Evolutionary conservation across 176 grass and related monocot genomes (phyloP).

Genomic region (Oryza rufipogon): DNA sequence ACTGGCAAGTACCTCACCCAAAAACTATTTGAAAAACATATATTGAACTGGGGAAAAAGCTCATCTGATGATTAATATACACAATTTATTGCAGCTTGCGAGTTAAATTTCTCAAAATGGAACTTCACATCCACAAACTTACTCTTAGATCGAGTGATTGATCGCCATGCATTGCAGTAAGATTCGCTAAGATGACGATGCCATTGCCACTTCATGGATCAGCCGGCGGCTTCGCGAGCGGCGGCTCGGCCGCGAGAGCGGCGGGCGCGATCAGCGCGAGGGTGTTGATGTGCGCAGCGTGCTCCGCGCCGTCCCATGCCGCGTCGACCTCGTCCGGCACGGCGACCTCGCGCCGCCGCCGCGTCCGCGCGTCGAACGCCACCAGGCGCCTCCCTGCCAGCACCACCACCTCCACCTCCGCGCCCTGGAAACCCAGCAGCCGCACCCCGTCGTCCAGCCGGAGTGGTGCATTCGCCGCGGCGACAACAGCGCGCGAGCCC

Average conservation of each 20-base stretch:
- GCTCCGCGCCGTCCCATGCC: slow-evolving; percentile 16
- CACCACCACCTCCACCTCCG: slow-evolving; percentile 47
- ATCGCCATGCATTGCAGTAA: background rate
- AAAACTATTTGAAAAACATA: background rate
- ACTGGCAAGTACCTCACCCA: background rate
- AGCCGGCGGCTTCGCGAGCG: slow-evolving; percentile 3
- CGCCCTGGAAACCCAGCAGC: slow-evolving; percentile 59
- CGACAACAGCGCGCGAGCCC: background rate
- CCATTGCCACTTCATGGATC: background rate
- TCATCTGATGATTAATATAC: background rate
- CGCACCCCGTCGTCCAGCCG: slow-evolving; percentile 9
- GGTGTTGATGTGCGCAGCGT: slow-evolving; percentile 61
- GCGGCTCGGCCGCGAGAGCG: slow-evolving; percentile 7
- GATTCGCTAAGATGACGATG: background rate
- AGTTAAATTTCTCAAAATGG: background rate
- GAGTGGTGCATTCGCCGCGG: background rate
- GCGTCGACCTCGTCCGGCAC: background rate
- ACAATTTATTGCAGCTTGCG: background rate
- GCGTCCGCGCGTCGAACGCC: slow-evolving; percentile 42
- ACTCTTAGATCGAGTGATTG: background rate
- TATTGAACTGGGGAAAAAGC: background rate
- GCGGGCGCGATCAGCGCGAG: slow-evolving; percentile 46
- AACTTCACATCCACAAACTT: background rate
- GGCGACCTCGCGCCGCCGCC: slow-evolving; percentile 35
- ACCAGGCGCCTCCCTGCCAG: slow-evolving; percentile 39